Conservation (phyloP, 2,329 filamentous ascomycete genomes). For the Tetracladium maxilliforme region DNA sequence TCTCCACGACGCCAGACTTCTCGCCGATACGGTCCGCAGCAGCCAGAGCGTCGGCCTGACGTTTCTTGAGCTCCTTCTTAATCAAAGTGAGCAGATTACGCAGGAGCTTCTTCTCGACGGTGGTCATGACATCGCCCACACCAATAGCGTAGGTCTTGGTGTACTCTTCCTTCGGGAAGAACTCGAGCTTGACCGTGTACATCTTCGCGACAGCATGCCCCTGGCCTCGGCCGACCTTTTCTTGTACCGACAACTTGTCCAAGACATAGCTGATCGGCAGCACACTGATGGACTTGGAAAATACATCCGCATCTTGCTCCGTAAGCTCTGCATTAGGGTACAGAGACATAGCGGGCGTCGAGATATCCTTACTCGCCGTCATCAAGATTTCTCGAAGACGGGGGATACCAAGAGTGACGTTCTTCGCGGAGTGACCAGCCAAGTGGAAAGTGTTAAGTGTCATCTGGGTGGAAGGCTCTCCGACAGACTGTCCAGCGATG, state of each 20-base stretch:
- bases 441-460: conserved; percentile 99
- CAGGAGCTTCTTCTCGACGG: conserved; percentile 71
- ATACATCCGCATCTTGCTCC: conserved; percentile 54
- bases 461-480: conserved; percentile 98
- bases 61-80: conserved; percentile 56
- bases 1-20: conserved; percentile 36
- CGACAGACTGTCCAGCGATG: conserved; percentile 89
- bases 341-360: conserved; percentile 82
- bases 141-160: conserved; percentile 71
- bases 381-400: conserved; percentile 95
- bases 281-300: conserved; percentile 84
- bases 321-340: conserved; percentile 60
- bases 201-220: conserved; percentile 62
- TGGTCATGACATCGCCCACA: conserved; percentile 59
- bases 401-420: conserved; percentile 96
- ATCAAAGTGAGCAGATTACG: conserved; percentile 56
- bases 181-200: conserved; percentile 67
- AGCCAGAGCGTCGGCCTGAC: conserved; percentile 21
- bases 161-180: conserved; percentile 81
- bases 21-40: too few species aligned
- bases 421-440: conserved; percentile 94
- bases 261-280: conserved; percentile 73
- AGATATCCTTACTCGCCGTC: conserved; percentile 82
- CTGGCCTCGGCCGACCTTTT: conserved; percentile 60
- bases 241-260: conserved; percentile 66